These are phyloP conservation scores for Ascochyta viciae-villosae DNA, from an alignment of 2,329 filamentous ascomycete genomes.

Conservation along the genomic window DNA sequence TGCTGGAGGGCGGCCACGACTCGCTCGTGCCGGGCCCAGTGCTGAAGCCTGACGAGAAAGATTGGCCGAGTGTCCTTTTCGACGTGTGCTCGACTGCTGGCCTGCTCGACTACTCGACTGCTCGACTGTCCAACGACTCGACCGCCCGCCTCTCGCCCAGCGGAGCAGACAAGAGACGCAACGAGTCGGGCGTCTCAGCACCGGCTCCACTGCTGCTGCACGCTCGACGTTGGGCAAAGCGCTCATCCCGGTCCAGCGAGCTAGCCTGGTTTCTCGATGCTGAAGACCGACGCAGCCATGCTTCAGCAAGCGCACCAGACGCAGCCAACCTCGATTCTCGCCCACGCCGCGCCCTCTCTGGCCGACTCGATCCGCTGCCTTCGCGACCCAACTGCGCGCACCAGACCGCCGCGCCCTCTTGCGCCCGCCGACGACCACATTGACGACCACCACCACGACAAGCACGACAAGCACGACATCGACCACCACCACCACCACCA, in stretches of 20 bases:
- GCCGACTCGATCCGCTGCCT: constrained; percentile 41
- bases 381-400: constrained; percentile 36
- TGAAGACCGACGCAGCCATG: constrained; percentile 40
- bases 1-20: constrained; percentile 23
- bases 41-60: background rate
- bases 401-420: constrained; percentile 17
- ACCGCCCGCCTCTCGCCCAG: background rate
- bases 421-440: constrained; percentile 19
- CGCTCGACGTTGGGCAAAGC: constrained; percentile 15
- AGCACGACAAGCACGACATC: too few species aligned
- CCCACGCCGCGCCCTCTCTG: constrained; percentile 28
- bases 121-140: background rate
- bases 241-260: constrained; percentile 25
- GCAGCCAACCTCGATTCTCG: background rate
- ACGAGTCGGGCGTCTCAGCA: constrained; percentile 23
- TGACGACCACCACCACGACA: constrained; percentile 22
- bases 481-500: constrained; percentile 27
- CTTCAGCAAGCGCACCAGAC: constrained; percentile 24
- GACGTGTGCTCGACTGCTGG: background rate
- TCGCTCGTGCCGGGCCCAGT: constrained; percentile 6
- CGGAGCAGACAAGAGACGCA: constrained; percentile 15
- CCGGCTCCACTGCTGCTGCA: constrained; percentile 11
- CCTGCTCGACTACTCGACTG: background rate
- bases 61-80: too few species aligned
- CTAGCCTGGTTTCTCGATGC: constrained; percentile 38